Evolutionary conservation across 1,284 basidiomycete genomes (phyloP).

Genomic region (Boletus austroedulis): DNA sequence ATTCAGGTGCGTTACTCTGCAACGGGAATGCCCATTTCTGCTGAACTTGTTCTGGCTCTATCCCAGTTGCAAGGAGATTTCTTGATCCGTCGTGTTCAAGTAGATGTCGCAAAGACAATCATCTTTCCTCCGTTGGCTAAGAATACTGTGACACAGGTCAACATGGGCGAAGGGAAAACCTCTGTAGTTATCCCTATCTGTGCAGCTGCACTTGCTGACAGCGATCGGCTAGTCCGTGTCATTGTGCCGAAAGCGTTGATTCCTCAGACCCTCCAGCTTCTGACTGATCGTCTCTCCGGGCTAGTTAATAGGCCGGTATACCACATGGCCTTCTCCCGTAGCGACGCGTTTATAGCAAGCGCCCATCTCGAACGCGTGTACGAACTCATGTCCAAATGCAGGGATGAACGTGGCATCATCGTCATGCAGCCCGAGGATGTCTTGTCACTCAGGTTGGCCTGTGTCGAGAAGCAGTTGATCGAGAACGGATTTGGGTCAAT

Average conservation of each 20-base stretch:
- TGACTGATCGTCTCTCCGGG: not conserved
- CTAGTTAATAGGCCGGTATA: not conserved
- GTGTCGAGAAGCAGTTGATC: not conserved
- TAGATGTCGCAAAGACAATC: not conserved
- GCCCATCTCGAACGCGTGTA: not conserved
- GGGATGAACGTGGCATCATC: not conserved
- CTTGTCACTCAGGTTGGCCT: not conserved
- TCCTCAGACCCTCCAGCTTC: not conserved
- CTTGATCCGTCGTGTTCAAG: not conserved
- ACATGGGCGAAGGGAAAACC: not conserved
- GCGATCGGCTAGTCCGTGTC: not conserved
- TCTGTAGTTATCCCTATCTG: slow-evolving; percentile 3
- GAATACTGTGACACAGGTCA: not conserved
- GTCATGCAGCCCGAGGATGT: not conserved
- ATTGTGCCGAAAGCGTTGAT: not conserved
- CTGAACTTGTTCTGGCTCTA: not conserved
- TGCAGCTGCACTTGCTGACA: not conserved
- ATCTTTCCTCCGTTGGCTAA: not conserved
- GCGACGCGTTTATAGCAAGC: not conserved
- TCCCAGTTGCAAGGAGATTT: not conserved
- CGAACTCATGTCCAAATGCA: not conserved
- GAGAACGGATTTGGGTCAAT: not conserved
- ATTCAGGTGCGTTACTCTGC: not conserved
- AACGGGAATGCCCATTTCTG: not conserved
- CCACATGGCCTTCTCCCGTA: not conserved